Percentiles rank a stretch among this genome's conserved stretches.
These are phyloP conservation scores for Pseudevernia furfuracea DNA, from an alignment of 495 filamentous ascomycete genomes.

Conservation along the genomic window DNA sequence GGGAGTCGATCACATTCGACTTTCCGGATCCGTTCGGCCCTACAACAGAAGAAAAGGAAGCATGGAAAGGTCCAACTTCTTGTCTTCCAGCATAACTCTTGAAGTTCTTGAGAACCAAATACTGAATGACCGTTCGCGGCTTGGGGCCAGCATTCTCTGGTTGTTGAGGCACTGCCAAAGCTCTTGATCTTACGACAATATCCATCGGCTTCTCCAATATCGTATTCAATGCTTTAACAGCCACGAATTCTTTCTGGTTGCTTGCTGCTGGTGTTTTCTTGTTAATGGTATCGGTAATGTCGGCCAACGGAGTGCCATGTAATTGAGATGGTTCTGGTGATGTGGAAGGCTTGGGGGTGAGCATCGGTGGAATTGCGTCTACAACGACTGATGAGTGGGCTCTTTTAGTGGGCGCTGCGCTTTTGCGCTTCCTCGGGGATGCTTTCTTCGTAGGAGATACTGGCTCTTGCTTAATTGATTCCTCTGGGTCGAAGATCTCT, in stretches of 20 bases:
- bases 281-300: constrained; percentile 70
- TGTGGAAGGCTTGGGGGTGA: constrained; percentile 49
- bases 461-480: constrained; percentile 48
- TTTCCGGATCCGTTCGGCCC: constrained; percentile 97
- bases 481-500: constrained; percentile 51
- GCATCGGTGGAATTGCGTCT: constrained; percentile 41
- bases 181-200: constrained; percentile 82
- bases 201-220: constrained; percentile 86
- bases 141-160: constrained; percentile 68
- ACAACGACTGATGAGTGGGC: constrained; percentile 39
- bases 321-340: constrained; percentile 48
- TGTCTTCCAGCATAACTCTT: constrained; percentile 96
- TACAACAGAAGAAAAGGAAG: constrained; percentile 97
- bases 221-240: constrained; percentile 64
- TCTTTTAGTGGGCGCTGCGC: constrained; percentile 52
- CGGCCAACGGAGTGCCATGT: constrained; percentile 61
- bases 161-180: constrained; percentile 52
- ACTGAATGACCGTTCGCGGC: constrained; percentile 80
- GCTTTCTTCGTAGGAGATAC: constrained; percentile 57
- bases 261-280: constrained; percentile 40
- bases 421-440: constrained; percentile 61
- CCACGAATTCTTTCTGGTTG: constrained; percentile 45
- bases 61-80: constrained; percentile 92
- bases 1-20: constrained; percentile 96
- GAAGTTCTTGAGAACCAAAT: constrained; percentile 86